phyloP scores from a whole-genome alignment of 139 green algal species.

The Coelastrella sp. region DNA sequence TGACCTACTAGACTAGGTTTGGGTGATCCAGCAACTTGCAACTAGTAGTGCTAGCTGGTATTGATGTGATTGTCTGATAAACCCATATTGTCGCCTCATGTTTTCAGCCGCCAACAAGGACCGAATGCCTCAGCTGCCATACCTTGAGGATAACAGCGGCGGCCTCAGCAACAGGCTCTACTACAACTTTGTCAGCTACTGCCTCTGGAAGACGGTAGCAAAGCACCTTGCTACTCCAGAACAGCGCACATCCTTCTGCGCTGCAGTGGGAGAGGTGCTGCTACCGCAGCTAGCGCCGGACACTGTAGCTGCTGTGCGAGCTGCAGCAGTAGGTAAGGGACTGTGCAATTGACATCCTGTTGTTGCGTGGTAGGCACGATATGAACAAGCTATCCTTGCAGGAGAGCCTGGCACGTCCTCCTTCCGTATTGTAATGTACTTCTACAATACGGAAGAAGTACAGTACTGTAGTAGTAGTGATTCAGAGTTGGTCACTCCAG shows the following conservation, averaged over 20 bases:
- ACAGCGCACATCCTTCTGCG: constrained; percentile 15
- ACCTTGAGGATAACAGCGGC: constrained; percentile 63
- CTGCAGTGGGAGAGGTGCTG: constrained; percentile 4
- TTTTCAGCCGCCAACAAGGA: constrained; percentile 51
- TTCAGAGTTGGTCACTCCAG: too few relatives aligned
- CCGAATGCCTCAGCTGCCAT: constrained; percentile 49
- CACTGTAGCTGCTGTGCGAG: not conserved
- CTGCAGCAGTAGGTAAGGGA: not conserved
- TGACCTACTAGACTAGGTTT: too few relatives aligned
- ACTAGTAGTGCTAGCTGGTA: too few relatives aligned
- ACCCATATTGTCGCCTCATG: not conserved
- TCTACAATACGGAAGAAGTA: too few relatives aligned
- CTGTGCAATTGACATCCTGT: not conserved
- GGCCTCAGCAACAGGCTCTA: constrained; percentile 64
- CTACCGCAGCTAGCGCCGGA: constrained; percentile 27
- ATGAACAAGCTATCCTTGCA: too few relatives aligned
- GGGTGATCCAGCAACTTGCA: too few relatives aligned
- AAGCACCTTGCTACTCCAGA: not conserved
- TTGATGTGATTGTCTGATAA: too few relatives aligned
- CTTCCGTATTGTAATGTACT: too few relatives aligned
- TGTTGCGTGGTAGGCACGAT: not conserved
- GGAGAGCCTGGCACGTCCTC: too few relatives aligned
- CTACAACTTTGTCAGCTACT: constrained; percentile 67
- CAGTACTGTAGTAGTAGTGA: too few relatives aligned
- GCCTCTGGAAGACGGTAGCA: constrained; percentile 34